Evolutionary conservation across 1,139 yeast genomes (phyloP), one percentile per base, ranked within the genome.

Genomic region (Pichia sp.): DNA sequence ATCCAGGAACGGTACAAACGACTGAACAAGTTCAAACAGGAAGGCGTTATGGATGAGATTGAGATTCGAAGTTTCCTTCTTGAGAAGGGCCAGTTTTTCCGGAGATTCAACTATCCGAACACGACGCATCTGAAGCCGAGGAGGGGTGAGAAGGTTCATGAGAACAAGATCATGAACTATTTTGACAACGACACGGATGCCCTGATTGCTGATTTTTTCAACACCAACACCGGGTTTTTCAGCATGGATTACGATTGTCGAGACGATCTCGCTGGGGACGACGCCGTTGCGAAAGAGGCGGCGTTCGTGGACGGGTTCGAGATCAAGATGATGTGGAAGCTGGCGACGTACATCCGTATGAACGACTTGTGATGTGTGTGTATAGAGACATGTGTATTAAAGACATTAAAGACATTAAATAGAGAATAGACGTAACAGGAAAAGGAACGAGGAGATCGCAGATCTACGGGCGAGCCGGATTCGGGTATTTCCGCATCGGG

Each of bases 251-350:
- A 17, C 21, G 45, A 42, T 33, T 18, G 4, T 15, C 15, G 8
- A 2, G 36, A 17, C 10, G 50, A 42, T 18, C 15, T 32, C 14
- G 17, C 14, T 4, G 17, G n/a, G 14, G 21, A 18, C 8, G 27
- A 32, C 14, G n/a, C 32, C 4, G 35, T 37, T 17, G 47, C 46
- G 10, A 20, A 27, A 19, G 37, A 22, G 5, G 31, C 41, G 3
- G 21, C n/a, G 8, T 27, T 39, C 32, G 28, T 45, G 11, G 39
- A 38, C 28, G 46, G 42, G 5, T 17, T 8, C 12, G 44, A 40
- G 18, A 46, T 47, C 44, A 39, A 27, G 27, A 32, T 20, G 20
- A n/a, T 43, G 15, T 46, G 50, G 47, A 35, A 40, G 22, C 15
- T 46, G 9, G 19, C 22, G 9, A 32, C 34, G 8, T 46, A 43